A percentile compares a stretch with the other conserved stretches of the same genome.
Conservation (phyloP, 192 early-diverging fungal genomes). For the Dissophora globulifera region DNA sequence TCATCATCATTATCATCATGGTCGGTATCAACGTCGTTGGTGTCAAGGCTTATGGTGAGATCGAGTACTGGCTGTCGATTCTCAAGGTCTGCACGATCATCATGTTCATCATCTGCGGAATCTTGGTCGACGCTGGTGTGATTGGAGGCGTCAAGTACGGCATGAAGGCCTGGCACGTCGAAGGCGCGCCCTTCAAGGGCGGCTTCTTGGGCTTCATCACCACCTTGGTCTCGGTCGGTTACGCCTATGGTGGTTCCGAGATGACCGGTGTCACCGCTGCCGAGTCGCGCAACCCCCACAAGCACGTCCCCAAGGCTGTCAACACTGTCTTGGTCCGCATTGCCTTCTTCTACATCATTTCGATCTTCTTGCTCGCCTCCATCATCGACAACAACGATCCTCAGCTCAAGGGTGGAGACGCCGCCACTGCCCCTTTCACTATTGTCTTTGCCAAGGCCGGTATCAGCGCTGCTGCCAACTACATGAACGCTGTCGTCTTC, state of each 20-base stretch:
- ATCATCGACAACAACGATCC: conserved; percentile 67
- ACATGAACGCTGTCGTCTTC: conserved; percentile 76
- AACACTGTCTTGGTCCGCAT: conserved; percentile 78
- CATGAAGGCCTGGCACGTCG: conserved; percentile 65
- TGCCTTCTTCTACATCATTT: conserved; percentile 67
- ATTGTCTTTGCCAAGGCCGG: conserved; percentile 70
- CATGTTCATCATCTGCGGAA: conserved; percentile 81
- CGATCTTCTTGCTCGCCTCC: conserved; percentile 71
- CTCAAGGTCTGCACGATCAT: conserved; percentile 71
- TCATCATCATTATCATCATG: conserved; percentile 62
- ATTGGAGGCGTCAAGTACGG: conserved; percentile 66
- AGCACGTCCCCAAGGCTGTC: conserved; percentile 72
- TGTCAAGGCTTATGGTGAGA: conserved; percentile 76
- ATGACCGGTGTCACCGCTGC: conserved; percentile 91
- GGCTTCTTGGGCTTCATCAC: conserved; percentile 67
- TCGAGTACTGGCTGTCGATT: conserved; percentile 74
- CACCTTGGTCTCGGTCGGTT: conserved; percentile 76
- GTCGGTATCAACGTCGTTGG: conserved; percentile 69
- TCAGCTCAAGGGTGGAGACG: conserved; percentile 52
- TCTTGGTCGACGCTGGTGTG: conserved; percentile 71
- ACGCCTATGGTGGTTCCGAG: conserved; percentile 85
- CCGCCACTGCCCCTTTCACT: conserved; percentile 72
- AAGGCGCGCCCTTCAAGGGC: conserved; percentile 69
- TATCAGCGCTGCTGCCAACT: conserved; percentile 63
- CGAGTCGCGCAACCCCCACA: conserved; percentile 74